Conservation (phyloP, 805 yeast genomes). For the Zygotorulaspora florentina region DNA sequence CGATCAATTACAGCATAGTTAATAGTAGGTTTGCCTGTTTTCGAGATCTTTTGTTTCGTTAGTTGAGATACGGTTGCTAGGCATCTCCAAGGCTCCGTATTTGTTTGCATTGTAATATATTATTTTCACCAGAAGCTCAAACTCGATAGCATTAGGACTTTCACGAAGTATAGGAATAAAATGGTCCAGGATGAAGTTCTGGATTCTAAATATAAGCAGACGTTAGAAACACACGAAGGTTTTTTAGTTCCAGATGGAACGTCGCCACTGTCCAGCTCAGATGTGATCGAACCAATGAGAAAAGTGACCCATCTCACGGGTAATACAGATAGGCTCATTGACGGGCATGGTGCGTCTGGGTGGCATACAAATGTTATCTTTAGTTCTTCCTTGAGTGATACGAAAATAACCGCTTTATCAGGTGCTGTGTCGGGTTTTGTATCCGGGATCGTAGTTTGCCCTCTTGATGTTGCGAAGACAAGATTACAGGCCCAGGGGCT, state of each 20-base stretch:
- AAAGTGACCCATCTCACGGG: not conserved
- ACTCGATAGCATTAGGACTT: too few species aligned
- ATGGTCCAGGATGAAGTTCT: conserved; percentile 7
- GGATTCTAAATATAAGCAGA: not conserved
- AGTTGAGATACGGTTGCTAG: too few species aligned
- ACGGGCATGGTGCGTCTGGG: not conserved
- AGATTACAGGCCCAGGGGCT: conserved; percentile 89
- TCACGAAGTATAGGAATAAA: not conserved
- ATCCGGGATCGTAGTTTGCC: conserved; percentile 88
- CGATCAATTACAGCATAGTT: too few species aligned
- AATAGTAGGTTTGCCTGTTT: too few species aligned
- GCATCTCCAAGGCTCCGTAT: too few species aligned
- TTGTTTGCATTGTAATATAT: too few species aligned
- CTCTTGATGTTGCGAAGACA: conserved; percentile 93
- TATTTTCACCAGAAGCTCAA: too few species aligned
- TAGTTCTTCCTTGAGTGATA: conserved; percentile 32
- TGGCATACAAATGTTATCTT: not conserved
- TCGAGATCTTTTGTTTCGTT: too few species aligned
- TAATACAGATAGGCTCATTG: not conserved
- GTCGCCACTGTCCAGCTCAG: conserved; percentile 22
- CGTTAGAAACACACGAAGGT: conserved; percentile 8
- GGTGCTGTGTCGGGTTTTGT: conserved; percentile 94
- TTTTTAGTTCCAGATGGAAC: conserved; percentile 24
- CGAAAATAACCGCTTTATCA: conserved; percentile 68
- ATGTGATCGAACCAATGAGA: conserved; percentile 19